Conservation (phyloP, 2,329 filamentous ascomycete species). For the Sclerotiophoma versabilis region DNA sequence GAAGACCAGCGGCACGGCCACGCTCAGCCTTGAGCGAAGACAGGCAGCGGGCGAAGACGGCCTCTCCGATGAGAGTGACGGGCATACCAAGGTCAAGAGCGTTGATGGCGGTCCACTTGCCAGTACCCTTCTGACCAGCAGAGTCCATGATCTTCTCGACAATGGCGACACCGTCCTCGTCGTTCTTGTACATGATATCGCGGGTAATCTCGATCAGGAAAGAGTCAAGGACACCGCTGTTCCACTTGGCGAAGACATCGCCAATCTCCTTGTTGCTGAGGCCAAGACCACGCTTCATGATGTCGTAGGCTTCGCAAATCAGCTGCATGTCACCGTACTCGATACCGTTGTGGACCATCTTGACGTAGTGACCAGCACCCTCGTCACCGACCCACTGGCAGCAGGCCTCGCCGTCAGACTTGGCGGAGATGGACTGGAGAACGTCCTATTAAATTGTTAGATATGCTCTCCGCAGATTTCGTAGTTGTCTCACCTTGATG, state of each 20-base stretch:
- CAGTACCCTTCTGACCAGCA: constrained; percentile 98
- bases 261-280: constrained; percentile 93
- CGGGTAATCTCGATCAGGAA: constrained; percentile 99
- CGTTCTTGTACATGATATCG: constrained; percentile 98
- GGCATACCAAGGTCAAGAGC: constrained; percentile 98
- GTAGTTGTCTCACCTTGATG: constrained; percentile 69
- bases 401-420: constrained; percentile 96
- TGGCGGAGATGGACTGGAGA: constrained; percentile 96
- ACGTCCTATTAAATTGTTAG: constrained; percentile 67
- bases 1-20: constrained; percentile 77
- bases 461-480: background rate
- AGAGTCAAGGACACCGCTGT: constrained; percentile 94
- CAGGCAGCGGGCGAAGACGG: constrained; percentile 93
- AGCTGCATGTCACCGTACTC: constrained; percentile 99
- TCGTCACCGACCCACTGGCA: constrained; percentile 99
- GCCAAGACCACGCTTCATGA: constrained; percentile 97
- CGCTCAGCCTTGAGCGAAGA: constrained; percentile 95
- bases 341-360: constrained; percentile 99
- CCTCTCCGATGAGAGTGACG: constrained; percentile 96
- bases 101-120: constrained; percentile 99
- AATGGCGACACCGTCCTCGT: constrained; percentile 87
- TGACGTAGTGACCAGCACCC: constrained; percentile 99
- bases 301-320: constrained; percentile 99
- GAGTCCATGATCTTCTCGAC: constrained; percentile 99
- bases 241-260: constrained; percentile 94